Evolutionary conservation across 2,329 filamentous ascomycete species (phyloP), one percentile per base, ranked within the genome.

Genomic region (Microcyclospora tardicrescens): DNA sequence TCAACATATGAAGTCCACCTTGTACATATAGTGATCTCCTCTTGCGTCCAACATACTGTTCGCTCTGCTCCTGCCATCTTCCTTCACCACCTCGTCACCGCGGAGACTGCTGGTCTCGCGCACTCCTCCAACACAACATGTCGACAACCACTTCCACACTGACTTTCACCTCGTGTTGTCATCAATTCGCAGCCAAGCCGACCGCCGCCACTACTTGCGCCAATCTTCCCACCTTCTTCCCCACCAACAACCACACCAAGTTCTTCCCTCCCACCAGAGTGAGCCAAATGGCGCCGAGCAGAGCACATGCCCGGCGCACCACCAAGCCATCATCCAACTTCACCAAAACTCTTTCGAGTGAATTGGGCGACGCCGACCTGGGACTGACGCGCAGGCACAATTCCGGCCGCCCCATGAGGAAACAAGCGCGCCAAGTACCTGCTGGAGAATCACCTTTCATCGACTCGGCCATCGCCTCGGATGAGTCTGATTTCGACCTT

Each of bases 331-430:
- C 19, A 24, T 24, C 19, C 19, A 4, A 24, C 19, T 24, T 24
- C 19, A 24, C 19, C 19, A 24, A 24, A 8, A 8, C 19, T 8
- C 19, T 24, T 8, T 24, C 19, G 5, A 24, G 19, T 14, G 51
- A 57, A 39, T 48, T 55, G 10, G 54, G 49, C 16, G 43, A 46
- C 2, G 50, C 40, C 30, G 43, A 53, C 39, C 49, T 49, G 33
- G 44, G 44, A 13, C 53, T 56, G 31, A 51, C 55, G 35, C 61
- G 59, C 53, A 64, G 64, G 47, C 47, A 55, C 34, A 48, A 50
- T 38, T 65, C 62, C 8, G 64, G 65, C 34, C 56, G 64, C 5
- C 64, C 65, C 6, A 58, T 67, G n/a, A 60, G 65, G 32, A 48
- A 47, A 36, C 30, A n/a, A n/a, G 30, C 10, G 30, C 30, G 14